A percentile compares a stretch with the other conserved stretches of the same genome.
phyloP scores from a whole-genome alignment of 1,139 yeast species.

The Pneumocystis sp. region DNA sequence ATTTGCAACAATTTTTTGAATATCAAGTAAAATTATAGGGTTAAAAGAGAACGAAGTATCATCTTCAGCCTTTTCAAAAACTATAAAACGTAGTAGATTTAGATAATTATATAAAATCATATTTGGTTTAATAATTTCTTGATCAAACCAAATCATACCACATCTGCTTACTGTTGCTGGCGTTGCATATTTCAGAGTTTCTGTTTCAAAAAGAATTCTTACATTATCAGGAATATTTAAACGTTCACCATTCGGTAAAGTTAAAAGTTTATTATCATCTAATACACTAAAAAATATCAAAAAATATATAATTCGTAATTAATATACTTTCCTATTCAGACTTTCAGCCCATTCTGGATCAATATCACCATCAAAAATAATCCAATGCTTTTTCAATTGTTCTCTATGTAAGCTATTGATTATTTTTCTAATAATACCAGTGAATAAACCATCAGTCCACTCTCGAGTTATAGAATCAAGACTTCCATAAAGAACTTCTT shows the following conservation, averaged over 20 bases:
- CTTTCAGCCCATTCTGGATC: constrained; percentile 94
- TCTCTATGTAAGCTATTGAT: constrained; percentile 49
- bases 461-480: constrained; percentile 69
- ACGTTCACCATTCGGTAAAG: constrained; percentile 84
- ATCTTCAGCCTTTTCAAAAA: constrained; percentile 22
- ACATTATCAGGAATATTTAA: constrained; percentile 50
- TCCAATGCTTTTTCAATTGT: constrained; percentile 44
- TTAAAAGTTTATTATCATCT: constrained; percentile 70
- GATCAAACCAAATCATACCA: constrained; percentile 69
- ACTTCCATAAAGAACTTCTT: constrained; percentile 53
- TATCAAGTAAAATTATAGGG: neutral
- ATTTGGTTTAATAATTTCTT: constrained; percentile 21
- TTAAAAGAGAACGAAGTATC: constrained; percentile 17
- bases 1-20: constrained; percentile 7
- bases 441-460: constrained; percentile 84
- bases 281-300: constrained; percentile 36
- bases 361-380: constrained; percentile 81
- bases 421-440: constrained; percentile 48
- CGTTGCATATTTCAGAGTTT: constrained; percentile 50
- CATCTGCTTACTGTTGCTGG: constrained; percentile 90
- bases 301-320: neutral
- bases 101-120: constrained; percentile 20
- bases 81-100: constrained; percentile 13
- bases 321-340: constrained; percentile 35
- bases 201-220: constrained; percentile 63